Evolutionary conservation across 495 filamentous ascomycete species (phyloP).

Genomic region (Echria macrotheca): DNA sequence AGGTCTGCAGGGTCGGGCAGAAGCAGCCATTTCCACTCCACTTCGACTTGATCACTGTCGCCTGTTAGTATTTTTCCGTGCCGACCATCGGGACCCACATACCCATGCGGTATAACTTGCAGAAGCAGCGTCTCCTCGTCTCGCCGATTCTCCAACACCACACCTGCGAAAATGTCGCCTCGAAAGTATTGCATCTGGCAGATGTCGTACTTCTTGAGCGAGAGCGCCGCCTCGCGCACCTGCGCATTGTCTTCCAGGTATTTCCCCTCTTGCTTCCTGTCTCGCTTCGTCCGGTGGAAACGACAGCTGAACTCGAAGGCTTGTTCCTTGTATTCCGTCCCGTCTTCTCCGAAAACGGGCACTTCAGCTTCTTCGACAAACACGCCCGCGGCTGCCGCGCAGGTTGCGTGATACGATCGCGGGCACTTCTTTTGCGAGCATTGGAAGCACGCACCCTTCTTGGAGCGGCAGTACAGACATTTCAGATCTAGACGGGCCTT

Average conservation of each 20-base stretch:
- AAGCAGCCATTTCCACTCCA: constrained; percentile 74
- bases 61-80: constrained; percentile 26
- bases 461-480: constrained; percentile 90
- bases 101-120: constrained; percentile 85
- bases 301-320: constrained; percentile 90
- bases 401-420: constrained; percentile 90
- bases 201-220: constrained; percentile 65
- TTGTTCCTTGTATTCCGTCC: constrained; percentile 80
- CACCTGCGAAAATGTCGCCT: constrained; percentile 83
- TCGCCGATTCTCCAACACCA: constrained; percentile 79
- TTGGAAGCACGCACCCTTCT: constrained; percentile 92
- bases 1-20: constrained; percentile 60
- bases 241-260: constrained; percentile 63
- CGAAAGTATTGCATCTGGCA: constrained; percentile 84
- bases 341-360: constrained; percentile 85
- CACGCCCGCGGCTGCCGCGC: constrained; percentile 85
- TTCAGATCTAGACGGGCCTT: constrained; percentile 86
- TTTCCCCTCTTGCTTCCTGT: constrained; percentile 61
- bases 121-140: constrained; percentile 70
- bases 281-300: constrained; percentile 83
- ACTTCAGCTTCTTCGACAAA: constrained; percentile 80
- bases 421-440: constrained; percentile 94
- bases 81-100: constrained; percentile 36
- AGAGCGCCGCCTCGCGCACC: constrained; percentile 62
- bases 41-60: constrained; percentile 57